Conservation (phyloP, 306 rosid species). For the Pueraria montana region DNA sequence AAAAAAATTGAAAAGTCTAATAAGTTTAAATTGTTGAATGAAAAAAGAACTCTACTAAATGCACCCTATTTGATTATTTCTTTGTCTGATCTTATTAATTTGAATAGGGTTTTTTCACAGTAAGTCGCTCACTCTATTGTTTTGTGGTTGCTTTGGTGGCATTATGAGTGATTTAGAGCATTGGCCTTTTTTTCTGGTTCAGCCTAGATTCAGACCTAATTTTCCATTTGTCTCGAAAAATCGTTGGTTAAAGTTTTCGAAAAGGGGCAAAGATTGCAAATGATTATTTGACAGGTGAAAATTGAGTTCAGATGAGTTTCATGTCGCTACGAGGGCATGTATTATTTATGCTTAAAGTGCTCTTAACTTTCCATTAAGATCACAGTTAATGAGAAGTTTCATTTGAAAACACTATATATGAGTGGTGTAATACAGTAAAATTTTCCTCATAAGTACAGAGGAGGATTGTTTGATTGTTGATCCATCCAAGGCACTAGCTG, state of each 20-base stretch:
- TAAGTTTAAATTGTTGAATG: slow-evolving; percentile 3
- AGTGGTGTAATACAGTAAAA: not conserved
- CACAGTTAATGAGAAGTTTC: not conserved
- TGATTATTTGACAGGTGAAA: slow-evolving; percentile 2
- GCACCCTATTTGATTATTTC: not conserved
- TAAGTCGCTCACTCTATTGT: not conserved
- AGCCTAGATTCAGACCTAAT: not conserved
- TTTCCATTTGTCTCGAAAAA: not conserved
- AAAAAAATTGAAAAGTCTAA: not conserved
- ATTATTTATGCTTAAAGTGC: not conserved
- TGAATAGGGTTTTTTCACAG: not conserved
- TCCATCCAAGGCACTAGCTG: not conserved
- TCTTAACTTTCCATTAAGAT: slow-evolving; percentile 1
- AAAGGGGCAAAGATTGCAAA: not conserved
- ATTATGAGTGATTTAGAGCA: not conserved
- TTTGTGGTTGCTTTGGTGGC: not conserved
- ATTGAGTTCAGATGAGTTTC: not conserved
- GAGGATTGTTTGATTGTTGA: not conserved
- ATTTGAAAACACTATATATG: not conserved
- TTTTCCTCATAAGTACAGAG: not conserved
- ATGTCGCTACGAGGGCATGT: not conserved
- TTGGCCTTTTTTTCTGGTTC: not conserved
- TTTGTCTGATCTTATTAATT: not conserved
- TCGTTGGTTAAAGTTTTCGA: not conserved
- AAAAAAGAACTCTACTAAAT: not conserved